phyloP scores from a whole-genome alignment of 306 rosid genomes.

The Sechiopsis laciniata region DNA sequence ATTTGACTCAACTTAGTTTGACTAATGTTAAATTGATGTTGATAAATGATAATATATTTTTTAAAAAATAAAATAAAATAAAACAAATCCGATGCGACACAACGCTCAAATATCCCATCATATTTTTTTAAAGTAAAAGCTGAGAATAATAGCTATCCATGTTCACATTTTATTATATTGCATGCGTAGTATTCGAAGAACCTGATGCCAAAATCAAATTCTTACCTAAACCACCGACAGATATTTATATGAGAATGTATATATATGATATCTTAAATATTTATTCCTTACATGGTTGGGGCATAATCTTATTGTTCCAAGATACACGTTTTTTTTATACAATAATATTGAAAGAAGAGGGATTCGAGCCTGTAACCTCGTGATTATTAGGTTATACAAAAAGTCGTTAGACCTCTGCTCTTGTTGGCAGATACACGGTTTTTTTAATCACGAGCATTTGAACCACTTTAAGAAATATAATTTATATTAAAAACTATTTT shows the following conservation, averaged over 20 bases:
- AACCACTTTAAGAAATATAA: not conserved
- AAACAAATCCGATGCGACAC: not conserved
- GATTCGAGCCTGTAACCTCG: too few relatives aligned
- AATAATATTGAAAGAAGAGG: too few relatives aligned
- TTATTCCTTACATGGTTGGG: not conserved
- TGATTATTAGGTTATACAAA: too few relatives aligned
- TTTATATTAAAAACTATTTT: too few relatives aligned
- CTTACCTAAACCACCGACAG: conserved; percentile 1
- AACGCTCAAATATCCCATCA: not conserved
- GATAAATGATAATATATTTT: not conserved
- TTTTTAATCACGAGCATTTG: not conserved
- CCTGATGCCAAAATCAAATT: conserved; percentile 16
- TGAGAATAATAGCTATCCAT: not conserved
- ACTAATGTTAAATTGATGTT: too few relatives aligned
- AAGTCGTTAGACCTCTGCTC: too few relatives aligned
- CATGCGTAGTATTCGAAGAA: not conserved
- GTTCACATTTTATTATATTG: not conserved
- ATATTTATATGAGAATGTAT: not conserved
- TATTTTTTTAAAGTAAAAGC: not conserved
- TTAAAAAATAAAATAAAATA: not conserved
- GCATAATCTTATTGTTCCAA: too few relatives aligned
- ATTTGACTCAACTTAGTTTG: too few relatives aligned
- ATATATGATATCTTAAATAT: not conserved
- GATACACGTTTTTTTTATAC: too few relatives aligned
- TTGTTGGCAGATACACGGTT: too few relatives aligned